Base-by-base conservation (phyloP, 108 stramenopile species). In the Mediolabrus comicus region DNA sequence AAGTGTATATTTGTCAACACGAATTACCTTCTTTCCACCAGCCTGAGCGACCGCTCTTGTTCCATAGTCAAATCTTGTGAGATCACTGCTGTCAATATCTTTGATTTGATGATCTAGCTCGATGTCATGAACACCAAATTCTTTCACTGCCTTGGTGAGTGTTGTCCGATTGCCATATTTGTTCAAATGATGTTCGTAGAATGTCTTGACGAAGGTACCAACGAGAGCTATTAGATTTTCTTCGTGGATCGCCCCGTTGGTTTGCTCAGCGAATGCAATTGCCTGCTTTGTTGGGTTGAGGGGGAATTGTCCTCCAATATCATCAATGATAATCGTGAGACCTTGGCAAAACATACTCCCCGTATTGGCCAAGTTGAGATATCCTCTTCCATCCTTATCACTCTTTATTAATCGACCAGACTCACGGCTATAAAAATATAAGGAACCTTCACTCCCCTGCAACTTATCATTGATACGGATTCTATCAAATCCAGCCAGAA, bases 361-460 rank as follows among this genome's bases (percentile, higher is more conserved):
- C 10, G 53, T 31, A 8, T 65, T 31, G 4, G 28, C 55, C 13
- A 72, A 13, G 4, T 65, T 54, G 1, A 72, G 27, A 14, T 55
- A 13, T 32, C 30, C 32, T n/a, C 71, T 27, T 19, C 65, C 71
- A 64, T 72, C 71, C 14, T 31, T 53, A 30, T 66, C 53, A 14
- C 34, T 14, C 54, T 72, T 72, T 19, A 74, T 74, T 35, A 74
- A 57, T 16, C 67, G 41, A 4, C 87, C 87, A 4, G 79, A 73
- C 53, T 82, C 53, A 24, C 85, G 85, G 53, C 83, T 83, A 59
- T 88, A 84, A 24, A 82, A 49, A 41, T 74, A 83, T 27, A 72
- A 4, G 5, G 54, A 59, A 10, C 56, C 65, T 16, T 56, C 39
- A 25, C 67, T 66, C 35, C 24, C 53, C 53, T 53, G 26, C 6